Evolutionary conservation across 768 basidiomycete genomes (phyloP).

Genomic region (Mycena alexandri): DNA sequence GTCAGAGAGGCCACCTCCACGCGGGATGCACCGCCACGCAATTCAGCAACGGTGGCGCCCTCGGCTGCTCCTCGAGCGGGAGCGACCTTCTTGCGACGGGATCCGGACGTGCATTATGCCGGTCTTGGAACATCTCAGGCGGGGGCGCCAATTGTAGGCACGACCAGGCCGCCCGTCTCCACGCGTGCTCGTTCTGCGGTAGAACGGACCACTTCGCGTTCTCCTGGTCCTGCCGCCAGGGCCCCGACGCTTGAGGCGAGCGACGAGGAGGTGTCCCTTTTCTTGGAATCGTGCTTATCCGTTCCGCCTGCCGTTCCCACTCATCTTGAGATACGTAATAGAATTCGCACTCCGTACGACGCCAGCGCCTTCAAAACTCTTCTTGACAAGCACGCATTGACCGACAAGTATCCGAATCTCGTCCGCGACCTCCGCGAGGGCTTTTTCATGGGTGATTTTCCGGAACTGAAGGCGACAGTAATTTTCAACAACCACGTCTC

Average conservation of each 20-base stretch:
- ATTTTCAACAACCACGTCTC: slow-evolving; percentile 25
- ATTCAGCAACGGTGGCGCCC: background rate
- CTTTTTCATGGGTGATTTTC: slow-evolving; percentile 37
- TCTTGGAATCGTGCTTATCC: slow-evolving; percentile 7
- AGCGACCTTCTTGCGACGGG: background rate
- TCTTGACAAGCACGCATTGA: background rate
- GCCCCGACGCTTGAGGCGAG: background rate
- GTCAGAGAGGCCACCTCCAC: background rate
- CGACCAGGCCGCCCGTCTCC: background rate
- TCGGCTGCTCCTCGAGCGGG: background rate
- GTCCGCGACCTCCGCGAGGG: slow-evolving; percentile 21
- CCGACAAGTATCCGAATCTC: background rate
- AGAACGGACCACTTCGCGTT: background rate
- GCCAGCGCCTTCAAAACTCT: background rate
- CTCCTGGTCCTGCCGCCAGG: slow-evolving; percentile 5
- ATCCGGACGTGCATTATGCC: background rate
- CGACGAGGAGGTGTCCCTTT: background rate
- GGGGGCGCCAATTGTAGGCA: background rate
- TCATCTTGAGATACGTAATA: background rate
- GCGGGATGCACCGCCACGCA: background rate
- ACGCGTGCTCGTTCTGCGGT: slow-evolving; percentile 13
- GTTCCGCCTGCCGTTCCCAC: background rate
- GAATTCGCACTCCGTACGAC: slow-evolving; percentile 10
- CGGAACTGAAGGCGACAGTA: background rate
- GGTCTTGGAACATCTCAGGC: background rate